These are phyloP conservation scores for Bifiguratus adelaidae DNA, from an alignment of 192 early-diverging fungal species.

Conservation along the genomic window DNA sequence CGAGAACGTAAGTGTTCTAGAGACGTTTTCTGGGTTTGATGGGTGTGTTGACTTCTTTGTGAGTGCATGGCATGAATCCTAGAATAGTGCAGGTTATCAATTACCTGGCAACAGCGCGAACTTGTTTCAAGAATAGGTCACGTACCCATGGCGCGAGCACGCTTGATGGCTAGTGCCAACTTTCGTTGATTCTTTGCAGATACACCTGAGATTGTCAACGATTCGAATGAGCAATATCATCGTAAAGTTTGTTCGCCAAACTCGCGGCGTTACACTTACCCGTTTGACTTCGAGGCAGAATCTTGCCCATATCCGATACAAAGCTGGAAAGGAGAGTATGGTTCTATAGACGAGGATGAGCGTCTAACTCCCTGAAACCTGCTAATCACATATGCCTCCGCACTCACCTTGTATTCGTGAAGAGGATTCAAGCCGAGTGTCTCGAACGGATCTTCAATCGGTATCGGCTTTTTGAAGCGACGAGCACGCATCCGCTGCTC, in stretches of 20 bases:
- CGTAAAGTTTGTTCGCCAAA: no score
- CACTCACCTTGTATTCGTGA: slow-evolving; percentile 25
- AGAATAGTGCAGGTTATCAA: not conserved
- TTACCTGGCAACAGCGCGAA: not conserved
- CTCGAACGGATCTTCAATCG: slow-evolving; percentile 25
- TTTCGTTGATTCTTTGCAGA: slow-evolving; percentile 34
- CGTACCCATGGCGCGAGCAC: slow-evolving; percentile 31
- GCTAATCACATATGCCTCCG: not conserved
- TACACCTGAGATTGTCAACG: slow-evolving; percentile 13
- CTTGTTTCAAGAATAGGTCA: not conserved
- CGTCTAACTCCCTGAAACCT: not conserved
- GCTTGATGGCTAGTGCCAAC: slow-evolving; percentile 29
- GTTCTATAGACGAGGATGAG: slow-evolving; percentile 9
- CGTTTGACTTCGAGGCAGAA: slow-evolving; percentile 24
- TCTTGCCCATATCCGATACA: slow-evolving; percentile 36
- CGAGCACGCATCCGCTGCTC: slow-evolving; percentile 12
- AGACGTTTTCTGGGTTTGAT: no score
- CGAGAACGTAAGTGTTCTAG: no score
- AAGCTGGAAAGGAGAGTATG: slow-evolving; percentile 23
- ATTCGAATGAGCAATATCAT: no score
- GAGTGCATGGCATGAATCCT: slow-evolving; percentile 10
- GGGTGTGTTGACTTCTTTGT: slow-evolving; percentile 1
- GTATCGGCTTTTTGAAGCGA: not conserved
- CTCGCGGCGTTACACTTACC: no score
- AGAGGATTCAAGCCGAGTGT: slow-evolving; percentile 25